phyloP scores from a whole-genome alignment of 2,329 filamentous ascomycete species.

The Colletotrichum noveboracense region DNA sequence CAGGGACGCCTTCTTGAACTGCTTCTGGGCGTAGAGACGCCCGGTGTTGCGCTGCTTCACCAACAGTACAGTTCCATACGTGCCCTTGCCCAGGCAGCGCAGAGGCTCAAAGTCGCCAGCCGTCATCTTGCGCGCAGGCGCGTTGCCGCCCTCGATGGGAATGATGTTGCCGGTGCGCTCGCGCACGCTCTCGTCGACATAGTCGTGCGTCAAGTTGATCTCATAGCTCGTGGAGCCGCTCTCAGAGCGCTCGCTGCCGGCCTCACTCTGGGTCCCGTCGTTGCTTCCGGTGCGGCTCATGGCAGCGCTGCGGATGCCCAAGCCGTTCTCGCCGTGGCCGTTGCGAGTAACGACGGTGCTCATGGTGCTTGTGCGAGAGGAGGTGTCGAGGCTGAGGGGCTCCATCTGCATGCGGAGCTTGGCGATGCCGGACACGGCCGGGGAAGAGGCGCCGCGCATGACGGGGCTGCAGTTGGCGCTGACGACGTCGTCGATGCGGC shows the following conservation, averaged over 20 bases:
- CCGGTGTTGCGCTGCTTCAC: conserved; percentile 91
- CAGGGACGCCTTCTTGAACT: conserved; percentile 95
- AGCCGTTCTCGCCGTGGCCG: conserved; percentile 42
- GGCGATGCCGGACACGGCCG: conserved; percentile 75
- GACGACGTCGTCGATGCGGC: conserved; percentile 60
- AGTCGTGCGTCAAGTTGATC: conserved; percentile 83
- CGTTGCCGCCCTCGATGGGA: conserved; percentile 58
- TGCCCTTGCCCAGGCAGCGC: conserved; percentile 92
- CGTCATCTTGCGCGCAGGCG: conserved; percentile 80
- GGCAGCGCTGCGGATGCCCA: conserved; percentile 56
- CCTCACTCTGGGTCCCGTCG: conserved; percentile 58
- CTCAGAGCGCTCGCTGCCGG: conserved; percentile 68
- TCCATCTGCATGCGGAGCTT: conserved; percentile 84
- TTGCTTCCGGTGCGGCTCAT: conserved; percentile 62
- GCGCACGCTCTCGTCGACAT: conserved; percentile 71
- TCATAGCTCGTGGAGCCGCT: conserved; percentile 78
- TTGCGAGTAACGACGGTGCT: conserved; percentile 59
- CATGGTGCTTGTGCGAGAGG: conserved; percentile 61
- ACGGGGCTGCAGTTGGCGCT: conserved; percentile 69
- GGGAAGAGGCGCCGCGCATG: conserved; percentile 57
- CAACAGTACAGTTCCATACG: conserved; percentile 92
- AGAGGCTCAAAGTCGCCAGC: conserved; percentile 89
- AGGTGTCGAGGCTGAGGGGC: conserved; percentile 69
- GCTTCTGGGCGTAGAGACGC: conserved; percentile 94
- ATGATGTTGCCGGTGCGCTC: conserved; percentile 48